Conservation (phyloP, 805 yeast genomes). For the Teunomyces tritomae region DNA sequence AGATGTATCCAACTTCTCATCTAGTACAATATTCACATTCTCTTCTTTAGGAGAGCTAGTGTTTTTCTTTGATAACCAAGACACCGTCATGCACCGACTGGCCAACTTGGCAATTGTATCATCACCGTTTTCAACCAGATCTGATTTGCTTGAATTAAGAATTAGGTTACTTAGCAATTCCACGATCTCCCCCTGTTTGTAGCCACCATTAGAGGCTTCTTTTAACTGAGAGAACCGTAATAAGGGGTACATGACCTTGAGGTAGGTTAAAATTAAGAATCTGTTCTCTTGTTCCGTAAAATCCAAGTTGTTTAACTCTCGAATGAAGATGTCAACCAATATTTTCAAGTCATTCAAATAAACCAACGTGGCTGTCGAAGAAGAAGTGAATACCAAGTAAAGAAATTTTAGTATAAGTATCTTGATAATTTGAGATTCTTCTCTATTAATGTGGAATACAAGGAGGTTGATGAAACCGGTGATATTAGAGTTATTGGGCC, state of each 20-base stretch:
- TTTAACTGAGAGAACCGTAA: slow-evolving; percentile 60
- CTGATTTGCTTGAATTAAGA: slow-evolving; percentile 13
- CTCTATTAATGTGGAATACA: slow-evolving; percentile 67
- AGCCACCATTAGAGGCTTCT: slow-evolving; percentile 42
- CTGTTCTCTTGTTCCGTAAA: slow-evolving; percentile 60
- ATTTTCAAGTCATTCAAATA: slow-evolving; percentile 85
- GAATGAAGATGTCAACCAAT: slow-evolving; percentile 73
- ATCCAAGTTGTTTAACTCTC: slow-evolving; percentile 74
- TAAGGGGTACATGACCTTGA: slow-evolving; percentile 73
- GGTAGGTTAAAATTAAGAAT: slow-evolving; percentile 42
- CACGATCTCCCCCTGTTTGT: slow-evolving; percentile 55
- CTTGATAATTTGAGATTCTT: slow-evolving; percentile 65
- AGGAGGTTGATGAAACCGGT: slow-evolving; percentile 67
- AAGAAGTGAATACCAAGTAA: slow-evolving; percentile 68
- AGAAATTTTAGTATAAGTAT: slow-evolving; percentile 77
- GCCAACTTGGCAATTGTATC: slow-evolving; percentile 31
- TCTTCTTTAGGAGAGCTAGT: not conserved
- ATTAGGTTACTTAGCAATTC: slow-evolving; percentile 51
- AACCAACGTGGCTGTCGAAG: slow-evolving; percentile 61
- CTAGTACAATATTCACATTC: not conserved
- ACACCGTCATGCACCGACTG: slow-evolving; percentile 28
- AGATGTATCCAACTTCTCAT: slow-evolving; percentile 9
- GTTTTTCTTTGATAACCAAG: slow-evolving; percentile 23
- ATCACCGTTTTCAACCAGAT: slow-evolving; percentile 10
- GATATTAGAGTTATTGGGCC: slow-evolving; percentile 30